These are phyloP conservation scores for Paraurostyla sp. DNA, from an alignment of 73 alveolate species.

Conservation along the genomic window DNA sequence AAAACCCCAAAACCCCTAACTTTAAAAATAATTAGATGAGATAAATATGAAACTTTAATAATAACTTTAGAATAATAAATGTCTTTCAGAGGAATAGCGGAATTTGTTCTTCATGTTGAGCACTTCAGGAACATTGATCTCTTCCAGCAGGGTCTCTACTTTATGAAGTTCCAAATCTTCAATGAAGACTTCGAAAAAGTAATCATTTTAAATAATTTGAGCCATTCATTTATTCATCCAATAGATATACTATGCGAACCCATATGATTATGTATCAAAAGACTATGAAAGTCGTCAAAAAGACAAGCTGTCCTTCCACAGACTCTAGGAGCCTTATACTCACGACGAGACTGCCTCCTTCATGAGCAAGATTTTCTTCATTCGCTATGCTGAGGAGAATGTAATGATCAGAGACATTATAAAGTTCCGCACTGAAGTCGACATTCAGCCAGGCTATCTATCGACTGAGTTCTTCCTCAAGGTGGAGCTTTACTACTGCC, in stretches of 20 bases:
- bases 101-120: constrained; percentile 45
- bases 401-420: constrained; percentile 51
- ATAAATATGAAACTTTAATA: no score
- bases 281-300: background rate
- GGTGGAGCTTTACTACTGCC: constrained; percentile 53
- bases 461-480: constrained; percentile 58
- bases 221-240: background rate
- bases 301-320: constrained; percentile 22
- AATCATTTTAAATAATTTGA: background rate
- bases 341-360: constrained; percentile 52
- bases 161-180: constrained; percentile 43
- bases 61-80: background rate
- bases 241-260: constrained; percentile 60
- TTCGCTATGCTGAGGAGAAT: constrained; percentile 61
- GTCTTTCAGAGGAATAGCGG: constrained; percentile 61
- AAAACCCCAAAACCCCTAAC: no score
- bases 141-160: constrained; percentile 38
- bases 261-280: constrained; percentile 30
- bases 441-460: constrained; percentile 58
- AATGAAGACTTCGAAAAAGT: constrained; percentile 49
- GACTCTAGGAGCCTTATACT: constrained; percentile 12
- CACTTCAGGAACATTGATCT: constrained; percentile 52
- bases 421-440: constrained; percentile 67
- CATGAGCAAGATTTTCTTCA: constrained; percentile 44
- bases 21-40: no score